phyloP scores from a whole-genome alignment of 2,329 filamentous ascomycete species.

The Pleoardoris graminearum region DNA sequence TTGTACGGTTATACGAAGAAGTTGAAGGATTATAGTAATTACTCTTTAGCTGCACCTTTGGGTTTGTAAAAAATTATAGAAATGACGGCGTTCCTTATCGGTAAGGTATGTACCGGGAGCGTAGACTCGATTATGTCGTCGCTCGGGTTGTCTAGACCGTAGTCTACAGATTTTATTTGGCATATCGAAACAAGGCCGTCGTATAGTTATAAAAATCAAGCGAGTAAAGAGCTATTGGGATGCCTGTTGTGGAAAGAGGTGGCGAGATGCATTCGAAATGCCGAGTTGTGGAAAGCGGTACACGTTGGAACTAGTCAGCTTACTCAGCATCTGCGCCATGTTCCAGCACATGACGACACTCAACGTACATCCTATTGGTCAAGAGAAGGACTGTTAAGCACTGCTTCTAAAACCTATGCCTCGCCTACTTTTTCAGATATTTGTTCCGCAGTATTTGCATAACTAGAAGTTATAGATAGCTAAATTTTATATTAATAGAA shows the following conservation, averaged over 20 bases:
- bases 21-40: constrained; percentile 6
- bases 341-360: neutral
- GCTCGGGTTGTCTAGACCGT: constrained; percentile 4
- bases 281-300: neutral
- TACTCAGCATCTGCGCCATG: neutral
- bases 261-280: neutral
- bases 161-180: constrained; percentile 9
- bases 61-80: constrained; percentile 4
- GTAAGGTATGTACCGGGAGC: constrained; percentile 9
- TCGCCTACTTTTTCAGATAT: neutral
- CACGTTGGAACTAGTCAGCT: neutral
- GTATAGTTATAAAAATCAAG: neutral
- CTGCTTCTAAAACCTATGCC: neutral
- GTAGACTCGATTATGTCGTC: constrained; percentile 4
- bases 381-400: neutral
- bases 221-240: neutral
- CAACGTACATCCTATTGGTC: neutral
- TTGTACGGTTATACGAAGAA: constrained; percentile 11
- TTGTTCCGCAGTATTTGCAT: too few species aligned
- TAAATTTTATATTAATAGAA: too few species aligned
- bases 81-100: constrained; percentile 6
- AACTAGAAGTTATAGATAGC: too few species aligned
- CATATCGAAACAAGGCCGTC: neutral
- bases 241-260: neutral
- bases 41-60: constrained; percentile 8